Conservation (phyloP, 306 rosid genomes). For the Begonia masoniana region DNA sequence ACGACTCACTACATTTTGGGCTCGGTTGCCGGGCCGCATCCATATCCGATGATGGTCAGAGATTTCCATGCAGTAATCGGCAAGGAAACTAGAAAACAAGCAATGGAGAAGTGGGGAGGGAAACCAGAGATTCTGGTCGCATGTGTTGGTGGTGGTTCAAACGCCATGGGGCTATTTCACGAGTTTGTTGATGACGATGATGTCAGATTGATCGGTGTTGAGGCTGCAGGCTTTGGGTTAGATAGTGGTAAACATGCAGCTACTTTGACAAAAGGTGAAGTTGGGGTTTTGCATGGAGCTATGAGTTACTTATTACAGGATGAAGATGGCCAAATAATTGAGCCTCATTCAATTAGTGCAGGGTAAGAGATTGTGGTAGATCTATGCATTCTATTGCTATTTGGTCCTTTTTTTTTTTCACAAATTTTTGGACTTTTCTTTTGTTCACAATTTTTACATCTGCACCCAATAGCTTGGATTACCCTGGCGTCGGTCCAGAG, state of each 20-base stretch:
- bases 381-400: constrained; percentile 6
- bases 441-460: constrained; percentile 7
- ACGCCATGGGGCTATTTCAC: constrained; percentile 90
- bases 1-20: constrained; percentile 97
- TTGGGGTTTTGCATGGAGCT: constrained; percentile 95
- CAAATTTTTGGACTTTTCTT: constrained; percentile 9
- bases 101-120: constrained; percentile 95
- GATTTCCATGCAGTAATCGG: constrained; percentile 93
- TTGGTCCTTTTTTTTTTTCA: not conserved
- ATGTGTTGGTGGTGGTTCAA: constrained; percentile 94
- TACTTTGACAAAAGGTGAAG: constrained; percentile 73
- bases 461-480: constrained; percentile 54
- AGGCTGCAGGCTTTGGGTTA: constrained; percentile 93
- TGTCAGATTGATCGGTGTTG: constrained; percentile 77
- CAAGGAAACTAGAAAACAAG: constrained; percentile 85
- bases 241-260: constrained; percentile 98
- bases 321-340: constrained; percentile 89
- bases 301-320: constrained; percentile 96
- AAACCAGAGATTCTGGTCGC: constrained; percentile 84
- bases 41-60: constrained; percentile 97
- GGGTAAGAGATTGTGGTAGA: constrained; percentile 39
- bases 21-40: constrained; percentile 97
- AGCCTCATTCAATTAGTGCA: constrained; percentile 97
- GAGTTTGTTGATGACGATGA: constrained; percentile 75
- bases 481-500: constrained; percentile 99